Percentiles rank a stretch among this genome's conserved stretches.
Conservation (phyloP, 2,329 filamentous ascomycete genomes). For the Knoxdaviesia proteae region DNA sequence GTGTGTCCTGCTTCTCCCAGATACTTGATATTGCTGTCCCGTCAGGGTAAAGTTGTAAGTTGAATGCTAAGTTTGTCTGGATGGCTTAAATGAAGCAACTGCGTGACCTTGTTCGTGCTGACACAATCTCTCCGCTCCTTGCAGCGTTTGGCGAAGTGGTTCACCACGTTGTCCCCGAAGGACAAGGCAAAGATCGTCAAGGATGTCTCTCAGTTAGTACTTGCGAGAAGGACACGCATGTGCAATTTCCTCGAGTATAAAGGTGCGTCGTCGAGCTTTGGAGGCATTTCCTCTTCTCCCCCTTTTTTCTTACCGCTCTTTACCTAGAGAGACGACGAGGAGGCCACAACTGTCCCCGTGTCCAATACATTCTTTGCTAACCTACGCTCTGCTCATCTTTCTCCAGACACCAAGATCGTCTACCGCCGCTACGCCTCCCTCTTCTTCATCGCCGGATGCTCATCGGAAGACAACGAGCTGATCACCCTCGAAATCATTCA, state of each 20-base stretch:
- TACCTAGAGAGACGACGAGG: not conserved
- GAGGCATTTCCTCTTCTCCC: constrained; percentile 1
- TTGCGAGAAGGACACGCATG: constrained; percentile 92
- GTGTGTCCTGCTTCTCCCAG: constrained; percentile 21
- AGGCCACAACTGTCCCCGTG: too few species aligned
- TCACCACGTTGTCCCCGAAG: constrained; percentile 88
- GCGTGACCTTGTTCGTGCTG: not conserved
- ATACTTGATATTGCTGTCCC: constrained; percentile 91
- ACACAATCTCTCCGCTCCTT: not conserved
- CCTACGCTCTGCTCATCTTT: not conserved
- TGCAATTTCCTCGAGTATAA: constrained; percentile 99
- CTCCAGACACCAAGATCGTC: constrained; percentile 83
- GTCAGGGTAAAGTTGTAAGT: constrained; percentile 97
- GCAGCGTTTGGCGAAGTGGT: constrained; percentile 97
- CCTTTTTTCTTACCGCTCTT: not conserved
- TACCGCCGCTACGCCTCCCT: constrained; percentile 97
- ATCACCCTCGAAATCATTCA: constrained; percentile 98
- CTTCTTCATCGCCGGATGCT: constrained; percentile 96
- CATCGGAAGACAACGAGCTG: constrained; percentile 93
- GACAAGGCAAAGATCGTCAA: constrained; percentile 99
- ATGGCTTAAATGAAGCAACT: not conserved
- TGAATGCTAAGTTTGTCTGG: not conserved
- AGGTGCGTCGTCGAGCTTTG: constrained; percentile 30
- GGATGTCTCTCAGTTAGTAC: constrained; percentile 92
- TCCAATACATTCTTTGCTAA: constrained; percentile 1